phyloP scores from a whole-genome alignment of 2,329 filamentous ascomycete species.

The Mycosphaerella arachidis region DNA sequence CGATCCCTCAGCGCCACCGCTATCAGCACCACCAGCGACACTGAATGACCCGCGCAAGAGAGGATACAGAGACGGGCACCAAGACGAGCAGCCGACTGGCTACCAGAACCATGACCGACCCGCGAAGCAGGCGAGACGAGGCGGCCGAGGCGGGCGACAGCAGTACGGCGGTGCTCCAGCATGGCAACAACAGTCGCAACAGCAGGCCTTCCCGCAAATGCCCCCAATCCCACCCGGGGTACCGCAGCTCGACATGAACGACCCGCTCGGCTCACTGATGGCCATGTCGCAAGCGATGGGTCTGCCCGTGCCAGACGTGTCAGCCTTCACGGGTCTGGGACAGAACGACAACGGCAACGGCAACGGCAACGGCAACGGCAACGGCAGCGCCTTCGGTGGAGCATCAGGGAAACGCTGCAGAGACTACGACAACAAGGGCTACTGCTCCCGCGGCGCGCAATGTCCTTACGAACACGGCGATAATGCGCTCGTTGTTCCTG shows the following conservation, averaged over 20 bases:
- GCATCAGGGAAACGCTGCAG: conserved; percentile 52
- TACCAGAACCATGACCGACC: conserved; percentile 39
- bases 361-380: not conserved
- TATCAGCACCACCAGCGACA: conserved; percentile 16
- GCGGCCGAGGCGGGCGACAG: conserved; percentile 36
- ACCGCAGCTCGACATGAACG: conserved; percentile 53
- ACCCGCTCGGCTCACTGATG: conserved; percentile 59
- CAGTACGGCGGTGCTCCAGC: conserved; percentile 1
- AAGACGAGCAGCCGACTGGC: conserved; percentile 37
- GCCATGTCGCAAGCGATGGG: conserved; percentile 57
- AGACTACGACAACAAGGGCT: conserved; percentile 70
- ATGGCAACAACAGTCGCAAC: conserved; percentile 5
- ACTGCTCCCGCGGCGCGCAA: conserved; percentile 61
- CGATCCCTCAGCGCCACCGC: conserved; percentile 27
- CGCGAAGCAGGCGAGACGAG: conserved; percentile 59
- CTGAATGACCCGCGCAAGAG: conserved; percentile 50
- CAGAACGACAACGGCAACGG: conserved; percentile 1
- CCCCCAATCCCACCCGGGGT: conserved; percentile 45
- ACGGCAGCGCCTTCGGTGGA: conserved; percentile 5
- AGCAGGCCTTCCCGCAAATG: conserved; percentile 25
- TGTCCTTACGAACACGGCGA: conserved; percentile 67
- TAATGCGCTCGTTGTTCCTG: conserved; percentile 44
- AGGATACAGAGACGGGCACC: conserved; percentile 51
- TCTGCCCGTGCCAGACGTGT: conserved; percentile 42
- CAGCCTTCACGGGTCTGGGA: conserved; percentile 22